phyloP scores from a whole-genome alignment of 345 rosid genomes.

The Geranium brycei region DNA sequence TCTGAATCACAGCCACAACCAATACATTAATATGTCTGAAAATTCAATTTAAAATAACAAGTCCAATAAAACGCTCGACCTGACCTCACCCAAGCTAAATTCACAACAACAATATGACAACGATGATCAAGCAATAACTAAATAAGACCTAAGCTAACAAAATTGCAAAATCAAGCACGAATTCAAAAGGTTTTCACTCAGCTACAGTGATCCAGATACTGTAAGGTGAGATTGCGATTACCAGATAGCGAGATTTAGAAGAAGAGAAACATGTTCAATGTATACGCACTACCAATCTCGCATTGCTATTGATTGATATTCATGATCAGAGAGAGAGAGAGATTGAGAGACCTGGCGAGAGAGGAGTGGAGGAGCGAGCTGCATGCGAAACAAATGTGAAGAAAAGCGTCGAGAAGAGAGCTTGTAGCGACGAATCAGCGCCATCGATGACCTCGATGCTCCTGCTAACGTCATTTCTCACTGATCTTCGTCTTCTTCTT shows the following conservation, averaged over 20 bases:
- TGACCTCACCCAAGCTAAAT: background rate
- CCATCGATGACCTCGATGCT: background rate
- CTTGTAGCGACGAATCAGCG: conserved; percentile 2
- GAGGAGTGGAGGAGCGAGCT: conserved; percentile 10
- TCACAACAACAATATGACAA: background rate
- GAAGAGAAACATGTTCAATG: no score
- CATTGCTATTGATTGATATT: background rate
- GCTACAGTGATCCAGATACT: background rate
- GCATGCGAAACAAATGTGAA: conserved; percentile 20
- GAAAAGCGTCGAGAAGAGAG: background rate
- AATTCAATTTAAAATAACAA: background rate
- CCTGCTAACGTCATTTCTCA: background rate
- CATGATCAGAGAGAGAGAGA: background rate
- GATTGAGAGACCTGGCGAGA: conserved; percentile 11
- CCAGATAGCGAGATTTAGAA: no score
- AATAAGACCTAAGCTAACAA: background rate
- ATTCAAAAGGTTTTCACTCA: no score
- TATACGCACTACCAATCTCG: background rate
- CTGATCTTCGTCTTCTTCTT: background rate
- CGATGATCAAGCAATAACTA: background rate
- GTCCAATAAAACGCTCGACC: background rate
- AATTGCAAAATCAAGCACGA: background rate
- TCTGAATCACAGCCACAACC: conserved; percentile 22
- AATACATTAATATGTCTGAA: background rate
- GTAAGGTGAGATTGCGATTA: no score